Percentiles rank a stretch among this genome's conserved stretches.
Evolutionary conservation across 768 basidiomycete species (phyloP).

Genomic region (Auricularia sp.): DNA sequence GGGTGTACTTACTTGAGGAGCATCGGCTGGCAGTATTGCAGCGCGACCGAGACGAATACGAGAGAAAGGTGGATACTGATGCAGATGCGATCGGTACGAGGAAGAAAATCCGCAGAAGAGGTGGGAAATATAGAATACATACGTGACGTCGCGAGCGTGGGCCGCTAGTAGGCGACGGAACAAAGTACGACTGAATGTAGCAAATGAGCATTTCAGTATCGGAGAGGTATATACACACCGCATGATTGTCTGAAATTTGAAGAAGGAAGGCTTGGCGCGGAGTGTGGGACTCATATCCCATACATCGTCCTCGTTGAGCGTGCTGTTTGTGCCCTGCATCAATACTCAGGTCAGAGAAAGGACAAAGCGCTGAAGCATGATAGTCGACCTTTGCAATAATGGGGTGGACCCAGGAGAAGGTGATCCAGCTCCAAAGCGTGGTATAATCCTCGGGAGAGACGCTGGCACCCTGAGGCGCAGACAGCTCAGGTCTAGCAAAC

Average conservation of each 20-base stretch:
- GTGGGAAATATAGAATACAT: too few species aligned
- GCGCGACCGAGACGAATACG: slow-evolving; percentile 61
- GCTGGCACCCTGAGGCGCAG: slow-evolving; percentile 32
- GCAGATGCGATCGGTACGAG: too few species aligned
- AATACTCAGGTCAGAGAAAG: too few species aligned
- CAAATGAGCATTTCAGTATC: too few species aligned
- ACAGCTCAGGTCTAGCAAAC: not conserved
- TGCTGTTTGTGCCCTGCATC: slow-evolving; percentile 37
- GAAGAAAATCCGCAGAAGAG: slow-evolving; percentile 17
- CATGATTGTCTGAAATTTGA: slow-evolving; percentile 28
- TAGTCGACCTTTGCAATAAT: slow-evolving; percentile 38
- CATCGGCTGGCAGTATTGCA: slow-evolving; percentile 75
- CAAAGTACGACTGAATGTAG: slow-evolving; percentile 21
- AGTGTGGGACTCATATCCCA: slow-evolving; percentile 61
- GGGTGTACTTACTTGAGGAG: slow-evolving; percentile 59
- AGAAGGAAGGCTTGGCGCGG: slow-evolving; percentile 56
- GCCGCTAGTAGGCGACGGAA: slow-evolving; percentile 34
- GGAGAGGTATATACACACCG: not conserved
- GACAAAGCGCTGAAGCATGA: too few species aligned
- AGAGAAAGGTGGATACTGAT: slow-evolving; percentile 6
- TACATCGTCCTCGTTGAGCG: slow-evolving; percentile 61
- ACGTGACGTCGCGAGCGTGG: slow-evolving; percentile 31
- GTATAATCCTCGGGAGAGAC: slow-evolving; percentile 74
- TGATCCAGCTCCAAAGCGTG: slow-evolving; percentile 58
- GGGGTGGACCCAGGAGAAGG: slow-evolving; percentile 64